Conservation (phyloP, 2,329 filamentous ascomycete genomes). For the Diplodia scrobiculata region DNA sequence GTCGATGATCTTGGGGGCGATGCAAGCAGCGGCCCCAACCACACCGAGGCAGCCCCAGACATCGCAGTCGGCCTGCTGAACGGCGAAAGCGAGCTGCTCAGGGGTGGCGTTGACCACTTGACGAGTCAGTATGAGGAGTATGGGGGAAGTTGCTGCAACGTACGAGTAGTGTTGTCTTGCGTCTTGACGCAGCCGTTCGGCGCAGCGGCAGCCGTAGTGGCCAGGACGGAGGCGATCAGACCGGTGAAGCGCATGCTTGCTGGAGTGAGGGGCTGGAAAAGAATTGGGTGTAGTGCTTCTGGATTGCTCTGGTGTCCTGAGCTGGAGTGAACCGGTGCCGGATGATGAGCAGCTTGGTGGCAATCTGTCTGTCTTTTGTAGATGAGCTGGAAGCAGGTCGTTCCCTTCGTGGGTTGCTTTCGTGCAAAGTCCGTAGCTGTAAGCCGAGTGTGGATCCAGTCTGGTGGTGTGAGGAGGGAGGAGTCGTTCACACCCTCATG, state of each 20-base stretch:
- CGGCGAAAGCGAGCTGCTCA: constrained; percentile 53
- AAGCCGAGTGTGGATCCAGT: neutral
- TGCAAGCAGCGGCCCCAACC: neutral
- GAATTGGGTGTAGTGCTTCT: neutral
- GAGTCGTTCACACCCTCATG: neutral
- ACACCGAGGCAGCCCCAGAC: constrained; percentile 62
- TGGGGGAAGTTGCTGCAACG: no score
- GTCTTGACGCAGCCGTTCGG: neutral
- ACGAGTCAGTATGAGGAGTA: neutral
- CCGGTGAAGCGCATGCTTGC: neutral
- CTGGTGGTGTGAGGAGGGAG: neutral
- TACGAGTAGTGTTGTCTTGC: neutral
- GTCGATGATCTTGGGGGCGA: neutral
- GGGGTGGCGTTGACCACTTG: neutral
- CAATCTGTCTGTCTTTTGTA: neutral
- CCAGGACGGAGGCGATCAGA: neutral
- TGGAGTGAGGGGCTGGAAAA: neutral
- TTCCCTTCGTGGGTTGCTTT: neutral
- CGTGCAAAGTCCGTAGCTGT: neutral
- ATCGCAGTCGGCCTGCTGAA: constrained; percentile 79
- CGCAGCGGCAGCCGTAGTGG: neutral
- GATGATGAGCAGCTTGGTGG: neutral
- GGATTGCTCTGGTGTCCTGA: neutral
- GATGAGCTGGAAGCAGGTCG: neutral
- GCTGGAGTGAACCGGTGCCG: neutral